Base-by-base conservation (phyloP, 495 filamentous ascomycete genomes). In the Hypoxylon intermedium region DNA sequence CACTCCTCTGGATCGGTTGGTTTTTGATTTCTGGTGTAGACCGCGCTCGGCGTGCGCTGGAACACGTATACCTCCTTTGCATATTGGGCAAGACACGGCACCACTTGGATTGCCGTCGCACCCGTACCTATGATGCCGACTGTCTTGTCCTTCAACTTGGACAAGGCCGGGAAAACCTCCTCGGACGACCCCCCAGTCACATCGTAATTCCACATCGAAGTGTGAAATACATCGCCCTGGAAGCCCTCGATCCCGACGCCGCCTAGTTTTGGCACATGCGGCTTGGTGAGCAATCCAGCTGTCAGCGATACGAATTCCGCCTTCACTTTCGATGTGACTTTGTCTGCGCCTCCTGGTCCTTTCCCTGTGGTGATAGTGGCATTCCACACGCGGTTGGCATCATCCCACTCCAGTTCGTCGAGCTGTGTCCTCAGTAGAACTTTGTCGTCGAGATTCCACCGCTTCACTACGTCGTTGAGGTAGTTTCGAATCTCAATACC, bases 81-180 rank as follows among this genome's bases (percentile, higher is more conserved):
- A 33, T 68, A 80, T 46, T 76, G 73, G 12, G 80, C 82, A 0
- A 83, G 67, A n/a, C 68, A 52, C 0, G 83, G 83, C 0, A 85
- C 69, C 0, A 72, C 73, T 60, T 85, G 82, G 11, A 85, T 72
- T 2, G 81, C 80, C 0, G 83, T 83, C 1, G 82, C 82, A 6
- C 83, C 82, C 1, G 83, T 85, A 6, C 83, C 83, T 15, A 85
- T 65, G 46, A 83, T 74, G 0, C 74, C 83, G 4, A 85, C 82
- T 1, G 72, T 62, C 65, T 84, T 84, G 34, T 71, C 78, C 36
- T 77, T 61, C 16, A 85, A 57, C 18, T 77, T 77, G 0, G 67
- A 74, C 15, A 88, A 63, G 0, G 21, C 60, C 3, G 73, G 75
- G 45, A 55, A 65, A 11, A 23, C 48, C 30, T 81, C 72, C n/a